Conservation (phyloP, 768 basidiomycete genomes). For the Panaeolus cyanescens region DNA sequence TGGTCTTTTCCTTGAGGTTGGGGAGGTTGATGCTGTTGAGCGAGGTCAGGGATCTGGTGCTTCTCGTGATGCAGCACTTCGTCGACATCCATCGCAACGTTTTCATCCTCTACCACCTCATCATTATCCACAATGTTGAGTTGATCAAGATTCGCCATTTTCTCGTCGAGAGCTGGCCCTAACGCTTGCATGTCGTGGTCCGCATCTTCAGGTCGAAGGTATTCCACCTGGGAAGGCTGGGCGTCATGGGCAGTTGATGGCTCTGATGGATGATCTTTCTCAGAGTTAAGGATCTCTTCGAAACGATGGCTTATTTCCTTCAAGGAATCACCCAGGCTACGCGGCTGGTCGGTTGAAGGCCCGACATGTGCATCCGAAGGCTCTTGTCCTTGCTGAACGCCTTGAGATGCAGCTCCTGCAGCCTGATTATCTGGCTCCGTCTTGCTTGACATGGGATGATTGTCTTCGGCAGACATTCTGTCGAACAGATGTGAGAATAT, state of each 20-base stretch:
- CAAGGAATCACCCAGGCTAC: slow-evolving; percentile 82
- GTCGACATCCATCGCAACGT: slow-evolving; percentile 53
- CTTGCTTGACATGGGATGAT: background rate
- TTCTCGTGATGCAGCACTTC: background rate
- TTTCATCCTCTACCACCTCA: slow-evolving; percentile 27
- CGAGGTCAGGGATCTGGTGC: slow-evolving; percentile 12
- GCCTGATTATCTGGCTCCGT: background rate
- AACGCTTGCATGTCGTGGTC: slow-evolving; percentile 85
- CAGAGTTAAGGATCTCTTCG: slow-evolving; percentile 70
- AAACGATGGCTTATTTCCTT: slow-evolving; percentile 83
- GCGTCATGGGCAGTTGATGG: slow-evolving; percentile 39
- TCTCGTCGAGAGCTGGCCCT: slow-evolving; percentile 83
- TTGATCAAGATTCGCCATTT: slow-evolving; percentile 79
- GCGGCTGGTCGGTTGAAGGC: slow-evolving; percentile 54
- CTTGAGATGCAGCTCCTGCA: slow-evolving; percentile 32
- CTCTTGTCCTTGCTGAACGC: slow-evolving; percentile 16
- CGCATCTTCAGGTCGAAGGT: slow-evolving; percentile 68
- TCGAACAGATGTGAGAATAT: background rate
- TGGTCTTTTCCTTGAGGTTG: slow-evolving; percentile 24
- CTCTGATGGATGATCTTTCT: slow-evolving; percentile 30
- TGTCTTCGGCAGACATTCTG: background rate
- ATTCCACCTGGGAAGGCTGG: slow-evolving; percentile 64
- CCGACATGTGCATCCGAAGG: slow-evolving; percentile 23
- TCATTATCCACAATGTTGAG: slow-evolving; percentile 75
- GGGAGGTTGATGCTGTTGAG: slow-evolving; percentile 26